Conservation (phyloP, 2,329 filamentous ascomycete species). For the Ceratocystis ficicola region DNA sequence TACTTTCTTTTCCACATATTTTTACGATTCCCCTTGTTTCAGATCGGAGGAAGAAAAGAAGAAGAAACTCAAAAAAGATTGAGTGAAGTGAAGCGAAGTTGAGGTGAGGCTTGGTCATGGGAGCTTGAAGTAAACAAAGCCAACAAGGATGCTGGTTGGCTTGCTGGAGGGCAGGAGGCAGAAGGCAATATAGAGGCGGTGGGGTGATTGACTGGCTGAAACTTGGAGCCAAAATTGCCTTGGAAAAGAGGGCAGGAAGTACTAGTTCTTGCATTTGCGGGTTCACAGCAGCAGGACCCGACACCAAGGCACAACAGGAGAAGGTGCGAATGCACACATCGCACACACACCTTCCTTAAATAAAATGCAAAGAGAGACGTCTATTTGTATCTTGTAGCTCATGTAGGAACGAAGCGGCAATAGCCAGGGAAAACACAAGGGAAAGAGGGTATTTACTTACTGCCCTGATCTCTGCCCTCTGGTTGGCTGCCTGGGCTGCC, state of each 20-base stretch:
- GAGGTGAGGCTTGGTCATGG: neutral
- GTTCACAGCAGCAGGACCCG: neutral
- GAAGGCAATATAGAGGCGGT: neutral
- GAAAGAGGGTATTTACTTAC: neutral
- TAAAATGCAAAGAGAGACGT: neutral
- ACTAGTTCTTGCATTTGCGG: neutral
- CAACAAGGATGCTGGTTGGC: neutral
- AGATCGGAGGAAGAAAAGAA: neutral
- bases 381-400: neutral
- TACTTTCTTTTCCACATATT: neutral
- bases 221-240: no score
- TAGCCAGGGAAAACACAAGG: neutral
- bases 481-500: neutral
- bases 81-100: neutral
- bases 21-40: slow-evolving; percentile 1
- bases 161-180: neutral
- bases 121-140: neutral
- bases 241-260: neutral
- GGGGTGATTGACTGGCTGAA: neutral
- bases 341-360: neutral
- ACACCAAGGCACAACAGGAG: neutral
- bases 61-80: neutral
- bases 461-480: neutral
- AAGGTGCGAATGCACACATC: neutral
- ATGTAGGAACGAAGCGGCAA: no score